These are phyloP conservation scores for Sporisorium scitamineum DNA, from an alignment of 1,284 basidiomycete genomes.

Conservation along the genomic window DNA sequence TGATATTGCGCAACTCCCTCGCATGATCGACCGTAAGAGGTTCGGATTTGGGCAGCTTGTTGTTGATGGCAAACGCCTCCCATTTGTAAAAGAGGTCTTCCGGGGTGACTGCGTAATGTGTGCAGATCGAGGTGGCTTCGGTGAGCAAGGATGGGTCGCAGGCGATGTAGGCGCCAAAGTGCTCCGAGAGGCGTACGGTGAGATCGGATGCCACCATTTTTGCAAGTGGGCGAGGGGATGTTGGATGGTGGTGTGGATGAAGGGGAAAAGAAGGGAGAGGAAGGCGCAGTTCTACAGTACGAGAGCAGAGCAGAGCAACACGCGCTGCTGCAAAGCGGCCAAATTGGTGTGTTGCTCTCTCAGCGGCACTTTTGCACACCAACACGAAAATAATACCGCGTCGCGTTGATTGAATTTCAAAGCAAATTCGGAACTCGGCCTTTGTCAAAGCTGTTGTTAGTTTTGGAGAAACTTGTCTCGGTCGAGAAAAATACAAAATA, in stretches of 20 bases:
- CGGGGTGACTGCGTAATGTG: conserved; percentile 43
- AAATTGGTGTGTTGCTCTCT: conserved; percentile 1
- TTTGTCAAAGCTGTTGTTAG: no score
- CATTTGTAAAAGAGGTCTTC: conserved; percentile 61
- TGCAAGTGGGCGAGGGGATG: background rate
- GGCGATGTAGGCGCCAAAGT: conserved; percentile 44
- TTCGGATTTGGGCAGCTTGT: conserved; percentile 38
- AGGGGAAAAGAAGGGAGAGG: background rate
- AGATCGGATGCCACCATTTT: conserved; percentile 33
- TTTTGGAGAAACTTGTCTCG: no score
- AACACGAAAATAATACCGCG: conserved; percentile 28
- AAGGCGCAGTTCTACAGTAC: background rate
- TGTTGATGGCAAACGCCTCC: conserved; percentile 56
- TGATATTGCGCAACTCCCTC: conserved; percentile 45
- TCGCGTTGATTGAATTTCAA: conserved; percentile 40
- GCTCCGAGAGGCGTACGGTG: conserved; percentile 23
- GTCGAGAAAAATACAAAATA: no score
- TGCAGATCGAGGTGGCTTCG: conserved; percentile 51
- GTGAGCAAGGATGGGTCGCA: conserved; percentile 34
- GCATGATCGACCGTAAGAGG: conserved; percentile 44
- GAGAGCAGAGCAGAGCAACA: background rate
- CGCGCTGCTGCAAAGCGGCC: background rate
- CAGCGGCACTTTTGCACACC: background rate
- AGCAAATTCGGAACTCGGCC: conserved; percentile 22
- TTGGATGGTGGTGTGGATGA: background rate